Evolutionary conservation across 306 rosid species (phyloP).

Genomic region (Pterocarpus santalinus): DNA sequence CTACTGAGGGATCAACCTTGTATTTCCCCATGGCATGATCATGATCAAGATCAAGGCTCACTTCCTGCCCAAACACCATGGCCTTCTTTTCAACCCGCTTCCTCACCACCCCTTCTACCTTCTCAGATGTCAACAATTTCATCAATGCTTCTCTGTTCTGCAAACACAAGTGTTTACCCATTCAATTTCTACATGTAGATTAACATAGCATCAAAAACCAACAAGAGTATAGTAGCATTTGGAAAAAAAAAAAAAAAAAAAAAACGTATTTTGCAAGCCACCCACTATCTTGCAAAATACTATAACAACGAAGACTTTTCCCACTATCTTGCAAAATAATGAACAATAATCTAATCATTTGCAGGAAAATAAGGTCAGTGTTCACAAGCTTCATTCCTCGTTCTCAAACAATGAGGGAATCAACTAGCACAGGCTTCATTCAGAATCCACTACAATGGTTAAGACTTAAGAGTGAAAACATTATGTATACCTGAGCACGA

Average conservation of each 20-base stretch:
- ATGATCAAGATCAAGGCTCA: conserved; percentile 48
- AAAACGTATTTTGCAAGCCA: too few species aligned
- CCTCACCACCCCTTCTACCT: conserved; percentile 78
- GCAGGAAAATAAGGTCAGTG: neutral
- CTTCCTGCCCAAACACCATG: conserved; percentile 69
- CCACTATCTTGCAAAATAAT: neutral
- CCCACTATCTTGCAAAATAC: neutral
- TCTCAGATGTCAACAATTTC: conserved; percentile 78
- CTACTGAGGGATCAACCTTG: conserved; percentile 74
- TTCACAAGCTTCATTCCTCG: conserved; percentile 8
- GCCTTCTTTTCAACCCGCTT: conserved; percentile 92
- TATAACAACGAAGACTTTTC: neutral
- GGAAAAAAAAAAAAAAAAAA: too few species aligned
- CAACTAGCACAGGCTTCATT: neutral
- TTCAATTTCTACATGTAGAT: neutral
- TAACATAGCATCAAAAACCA: neutral
- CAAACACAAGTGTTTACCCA: conserved; percentile 1
- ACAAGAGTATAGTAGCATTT: neutral
- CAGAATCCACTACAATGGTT: neutral
- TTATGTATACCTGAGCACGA: conserved; percentile 65
- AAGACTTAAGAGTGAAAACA: conserved; percentile 24
- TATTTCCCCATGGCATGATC: conserved; percentile 22
- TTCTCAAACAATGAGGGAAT: conserved; percentile 13
- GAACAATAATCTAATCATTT: too few species aligned
- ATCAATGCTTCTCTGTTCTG: conserved; percentile 82